Percentiles rank a stretch among this genome's conserved stretches.
phyloP scores from a whole-genome alignment of 2,329 filamentous ascomycete species.

The Rhexocercosporidium sp. region DNA sequence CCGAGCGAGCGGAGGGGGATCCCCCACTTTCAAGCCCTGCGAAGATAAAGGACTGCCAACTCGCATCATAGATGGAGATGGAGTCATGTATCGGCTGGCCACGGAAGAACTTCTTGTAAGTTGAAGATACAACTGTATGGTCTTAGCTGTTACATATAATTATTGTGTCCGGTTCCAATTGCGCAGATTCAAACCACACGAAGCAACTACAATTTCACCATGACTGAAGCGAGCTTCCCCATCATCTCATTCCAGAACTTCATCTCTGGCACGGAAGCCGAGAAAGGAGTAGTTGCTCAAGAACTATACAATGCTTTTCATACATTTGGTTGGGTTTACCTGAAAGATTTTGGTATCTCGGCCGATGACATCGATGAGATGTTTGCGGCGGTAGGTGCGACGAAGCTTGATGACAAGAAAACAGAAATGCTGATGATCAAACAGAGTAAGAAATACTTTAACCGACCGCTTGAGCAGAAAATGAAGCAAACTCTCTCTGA shows the following conservation, averaged over 20 bases:
- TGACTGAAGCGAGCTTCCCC: conserved; percentile 4
- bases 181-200: too few species aligned
- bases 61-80: too few species aligned
- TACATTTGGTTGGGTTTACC: conserved; percentile 17
- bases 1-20: too few species aligned
- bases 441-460: conserved; percentile 17
- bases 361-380: conserved; percentile 13
- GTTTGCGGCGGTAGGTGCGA: conserved; percentile 11
- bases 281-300: conserved; percentile 17
- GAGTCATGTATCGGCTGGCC: too few species aligned
- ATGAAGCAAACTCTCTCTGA: conserved; percentile 11
- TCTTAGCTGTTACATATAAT: too few species aligned
- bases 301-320: conserved; percentile 19
- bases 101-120: too few species aligned
- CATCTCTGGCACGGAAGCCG: conserved; percentile 4
- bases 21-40: too few species aligned
- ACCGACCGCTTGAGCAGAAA: conserved; percentile 12
- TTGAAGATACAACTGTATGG: too few species aligned
- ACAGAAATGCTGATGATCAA: background rate
- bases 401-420: background rate
- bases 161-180: too few species aligned
- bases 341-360: conserved; percentile 17
- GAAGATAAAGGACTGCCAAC: too few species aligned
- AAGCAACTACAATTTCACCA: too few species aligned
- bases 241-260: conserved; percentile 14